Evolutionary conservation across 768 basidiomycete species (phyloP), one percentile per base, ranked within the genome.

Genomic region (Podaxis sp.): DNA sequence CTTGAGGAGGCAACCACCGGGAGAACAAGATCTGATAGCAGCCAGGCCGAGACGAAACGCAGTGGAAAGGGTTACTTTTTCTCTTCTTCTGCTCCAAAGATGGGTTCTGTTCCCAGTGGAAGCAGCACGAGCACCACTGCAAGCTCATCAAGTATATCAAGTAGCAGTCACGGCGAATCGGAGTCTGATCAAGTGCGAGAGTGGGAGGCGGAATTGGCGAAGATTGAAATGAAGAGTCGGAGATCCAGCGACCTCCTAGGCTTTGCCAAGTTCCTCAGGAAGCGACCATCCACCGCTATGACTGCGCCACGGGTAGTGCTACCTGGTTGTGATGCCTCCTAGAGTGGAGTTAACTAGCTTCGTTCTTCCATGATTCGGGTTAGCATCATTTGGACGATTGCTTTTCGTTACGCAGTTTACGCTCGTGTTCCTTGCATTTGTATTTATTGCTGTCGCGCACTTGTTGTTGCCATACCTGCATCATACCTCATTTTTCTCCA

Each of bases 161-260:
- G 69, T 43, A 64, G 69, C 27, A 68, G 63, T 62, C 58, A 64
- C 17, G 38, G 59, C 22, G 62, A 43, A 29, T 57, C 46, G 47
- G 54, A 61, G 59, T 56, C 54, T n/a, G 51, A 62, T 47, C 78
- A 80, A 47, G 76, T 85, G 70, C 76, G 79, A 59, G 91, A 87
- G 66, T 93, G 91, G 91, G 91, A 93, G 73, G 85, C 84, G 71
- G 90, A 92, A 77, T 79, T 91, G 50, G 85, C 80, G 63, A 80
- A 83, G 64, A 90, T 92, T 66, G 90, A 91, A 74, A 74, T 78
- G 66, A 76, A 76, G 72, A 89, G 85, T 73, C 82, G 82, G 50
- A 73, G 75, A 67, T 79, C 77, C 51, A 84, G 80, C 62, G 79
- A 81, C 67, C 68, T 81, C 70, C 71, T 80, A 49, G 80, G 81